phyloP scores from a whole-genome alignment of 202 grass and related monocot species.

The Panicum hallii region DNA sequence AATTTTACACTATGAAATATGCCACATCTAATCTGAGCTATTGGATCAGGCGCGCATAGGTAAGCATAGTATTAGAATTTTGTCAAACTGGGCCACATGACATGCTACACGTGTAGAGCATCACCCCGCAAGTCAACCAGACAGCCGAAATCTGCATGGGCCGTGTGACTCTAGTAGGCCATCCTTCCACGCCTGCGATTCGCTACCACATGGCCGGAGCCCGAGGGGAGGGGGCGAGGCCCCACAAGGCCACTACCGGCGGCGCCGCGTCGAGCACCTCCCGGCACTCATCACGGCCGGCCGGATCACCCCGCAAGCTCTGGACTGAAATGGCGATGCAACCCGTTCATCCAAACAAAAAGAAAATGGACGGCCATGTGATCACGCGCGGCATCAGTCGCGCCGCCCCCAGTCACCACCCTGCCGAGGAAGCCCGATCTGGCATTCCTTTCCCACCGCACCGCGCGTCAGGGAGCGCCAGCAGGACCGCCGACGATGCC shows the following conservation, averaged over 20 bases:
- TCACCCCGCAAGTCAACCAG: background rate
- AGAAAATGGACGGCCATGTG: conserved; percentile 22
- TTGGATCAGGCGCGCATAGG: too few relatives aligned
- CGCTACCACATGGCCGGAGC: background rate
- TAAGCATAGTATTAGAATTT: too few relatives aligned
- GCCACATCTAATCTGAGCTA: too few relatives aligned
- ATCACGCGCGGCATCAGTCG: background rate
- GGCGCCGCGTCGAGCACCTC: background rate
- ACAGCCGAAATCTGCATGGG: background rate
- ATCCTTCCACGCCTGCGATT: background rate
- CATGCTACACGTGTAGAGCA: background rate
- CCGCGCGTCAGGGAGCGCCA: background rate
- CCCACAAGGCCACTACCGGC: too few relatives aligned
- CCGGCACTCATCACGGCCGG: background rate
- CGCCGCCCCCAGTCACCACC: conserved; percentile 38
- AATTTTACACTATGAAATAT: too few relatives aligned
- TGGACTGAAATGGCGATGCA: background rate
- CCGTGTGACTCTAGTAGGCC: too few relatives aligned
- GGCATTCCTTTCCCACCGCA: background rate
- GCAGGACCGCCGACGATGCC: conserved; percentile 1
- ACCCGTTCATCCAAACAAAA: background rate
- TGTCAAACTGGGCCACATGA: background rate
- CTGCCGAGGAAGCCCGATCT: background rate
- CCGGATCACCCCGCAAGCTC: background rate
- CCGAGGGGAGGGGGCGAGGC: too few relatives aligned